Percentiles rank a stretch among this genome's conserved stretches.
These are phyloP conservation scores for Tetrahymena elliotti DNA, from an alignment of 73 alveolate species.

Conservation along the genomic window DNA sequence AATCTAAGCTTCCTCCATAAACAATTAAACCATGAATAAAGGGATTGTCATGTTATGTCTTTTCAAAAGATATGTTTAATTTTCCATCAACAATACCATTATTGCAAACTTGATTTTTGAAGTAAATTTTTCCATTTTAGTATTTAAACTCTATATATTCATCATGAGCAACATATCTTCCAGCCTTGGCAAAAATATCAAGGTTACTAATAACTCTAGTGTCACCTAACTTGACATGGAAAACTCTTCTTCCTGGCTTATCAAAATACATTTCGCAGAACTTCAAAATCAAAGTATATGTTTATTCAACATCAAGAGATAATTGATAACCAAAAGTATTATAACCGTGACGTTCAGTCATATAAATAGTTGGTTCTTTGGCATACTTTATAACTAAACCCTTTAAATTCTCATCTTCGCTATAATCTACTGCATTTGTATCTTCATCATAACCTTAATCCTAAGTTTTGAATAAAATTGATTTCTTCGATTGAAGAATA, in stretches of 20 bases:
- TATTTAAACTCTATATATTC: slow-evolving; percentile 58
- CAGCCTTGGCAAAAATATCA: slow-evolving; percentile 61
- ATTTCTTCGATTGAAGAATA: neutral
- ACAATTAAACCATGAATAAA: slow-evolving; percentile 56
- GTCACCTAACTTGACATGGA: slow-evolving; percentile 60
- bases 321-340: slow-evolving; percentile 43
- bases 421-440: slow-evolving; percentile 36
- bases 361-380: slow-evolving; percentile 54
- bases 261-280: slow-evolving; percentile 55
- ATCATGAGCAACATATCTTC: slow-evolving; percentile 69
- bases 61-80: slow-evolving; percentile 46
- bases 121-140: slow-evolving; percentile 40
- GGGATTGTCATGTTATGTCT: slow-evolving; percentile 63
- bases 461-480: neutral
- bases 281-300: slow-evolving; percentile 56
- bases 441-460: slow-evolving; percentile 29
- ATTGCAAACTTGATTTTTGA: slow-evolving; percentile 28
- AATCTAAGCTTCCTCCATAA: slow-evolving; percentile 14
- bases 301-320: slow-evolving; percentile 53
- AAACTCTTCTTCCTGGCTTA: slow-evolving; percentile 50
- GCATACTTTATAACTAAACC: slow-evolving; percentile 47
- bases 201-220: slow-evolving; percentile 42
- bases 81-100: slow-evolving; percentile 42
- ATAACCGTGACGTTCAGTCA: slow-evolving; percentile 65
- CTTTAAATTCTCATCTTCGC: slow-evolving; percentile 2